phyloP scores from a whole-genome alignment of 306 rosid species.

The Begonia masoniana region DNA sequence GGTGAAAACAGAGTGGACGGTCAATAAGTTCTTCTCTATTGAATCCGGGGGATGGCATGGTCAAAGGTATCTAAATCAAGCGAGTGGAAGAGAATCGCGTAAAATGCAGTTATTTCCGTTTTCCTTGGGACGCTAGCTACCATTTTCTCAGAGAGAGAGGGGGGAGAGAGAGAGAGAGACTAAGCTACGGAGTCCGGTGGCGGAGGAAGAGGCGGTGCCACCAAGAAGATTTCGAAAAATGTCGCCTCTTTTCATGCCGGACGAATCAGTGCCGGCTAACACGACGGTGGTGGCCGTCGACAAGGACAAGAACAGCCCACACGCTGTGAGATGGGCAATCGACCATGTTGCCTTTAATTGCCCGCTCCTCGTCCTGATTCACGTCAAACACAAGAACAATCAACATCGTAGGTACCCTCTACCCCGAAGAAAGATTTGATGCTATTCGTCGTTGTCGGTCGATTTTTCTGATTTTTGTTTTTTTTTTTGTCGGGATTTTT shows the following conservation, averaged over 20 bases:
- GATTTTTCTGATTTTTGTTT: neutral
- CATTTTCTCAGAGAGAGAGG: neutral
- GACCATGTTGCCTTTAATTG: conserved; percentile 39
- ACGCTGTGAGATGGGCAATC: conserved; percentile 75
- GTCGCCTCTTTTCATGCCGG: conserved; percentile 19
- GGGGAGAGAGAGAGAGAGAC: too few species aligned
- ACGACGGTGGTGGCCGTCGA: conserved; percentile 69
- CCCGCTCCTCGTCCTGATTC: conserved; percentile 44
- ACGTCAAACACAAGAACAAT: conserved; percentile 41
- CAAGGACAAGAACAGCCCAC: conserved; percentile 60
- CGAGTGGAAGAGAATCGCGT: conserved; percentile 14
- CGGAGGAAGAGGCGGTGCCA: too few species aligned
- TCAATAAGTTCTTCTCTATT: too few species aligned
- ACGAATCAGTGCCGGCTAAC: conserved; percentile 19
- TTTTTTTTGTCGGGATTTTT: neutral
- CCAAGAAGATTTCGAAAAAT: conserved; percentile 2
- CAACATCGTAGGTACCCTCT: conserved; percentile 68
- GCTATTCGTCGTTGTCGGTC: neutral
- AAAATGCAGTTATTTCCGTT: conserved; percentile 20
- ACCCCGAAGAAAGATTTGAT: neutral
- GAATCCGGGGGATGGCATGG: neutral
- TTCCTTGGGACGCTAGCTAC: conserved; percentile 6
- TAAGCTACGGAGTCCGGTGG: too few species aligned
- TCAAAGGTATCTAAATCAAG: conserved; percentile 29
- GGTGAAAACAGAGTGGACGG: too few species aligned